Evolutionary conservation across 805 yeast species (phyloP).

Genomic region (Kodamaea fukazawae): DNA sequence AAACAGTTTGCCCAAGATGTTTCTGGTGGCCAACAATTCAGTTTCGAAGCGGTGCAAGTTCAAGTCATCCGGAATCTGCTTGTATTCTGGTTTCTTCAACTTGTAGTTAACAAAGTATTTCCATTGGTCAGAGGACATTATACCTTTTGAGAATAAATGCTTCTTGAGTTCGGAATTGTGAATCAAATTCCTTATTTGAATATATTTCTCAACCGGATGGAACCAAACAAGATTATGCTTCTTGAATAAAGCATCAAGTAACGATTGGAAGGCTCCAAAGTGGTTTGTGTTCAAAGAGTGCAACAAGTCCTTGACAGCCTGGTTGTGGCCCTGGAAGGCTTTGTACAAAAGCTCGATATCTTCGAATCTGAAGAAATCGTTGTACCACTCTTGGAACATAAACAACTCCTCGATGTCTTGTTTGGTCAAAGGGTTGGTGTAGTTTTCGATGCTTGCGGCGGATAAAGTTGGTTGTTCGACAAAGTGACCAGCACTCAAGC

Average conservation of each 20-base stretch:
- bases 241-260: conserved; percentile 5
- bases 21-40: conserved; percentile 20
- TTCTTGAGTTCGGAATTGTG: conserved; percentile 2
- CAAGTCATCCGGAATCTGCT: conserved; percentile 21
- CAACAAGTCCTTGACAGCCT: not conserved
- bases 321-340: not conserved
- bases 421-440: not conserved
- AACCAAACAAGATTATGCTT: conserved; percentile 7
- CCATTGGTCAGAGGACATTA: conserved; percentile 6
- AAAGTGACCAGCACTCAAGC: conserved; percentile 8
- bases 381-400: conserved; percentile 5
- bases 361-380: conserved; percentile 9
- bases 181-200: not conserved
- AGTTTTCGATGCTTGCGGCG: not conserved
- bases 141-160: conserved; percentile 3
- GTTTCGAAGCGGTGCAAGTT: conserved; percentile 15
- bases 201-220: conserved; percentile 5
- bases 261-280: conserved; percentile 7
- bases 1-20: conserved; percentile 8
- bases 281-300: conserved; percentile 2
- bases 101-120: conserved; percentile 1
- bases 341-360: not conserved
- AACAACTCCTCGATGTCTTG: conserved; percentile 1
- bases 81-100: conserved; percentile 4
- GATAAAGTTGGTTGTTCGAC: conserved; percentile 3